These are phyloP conservation scores for Sisymbrium irio DNA, from an alignment of 345 rosid genomes.

Conservation along the genomic window DNA sequence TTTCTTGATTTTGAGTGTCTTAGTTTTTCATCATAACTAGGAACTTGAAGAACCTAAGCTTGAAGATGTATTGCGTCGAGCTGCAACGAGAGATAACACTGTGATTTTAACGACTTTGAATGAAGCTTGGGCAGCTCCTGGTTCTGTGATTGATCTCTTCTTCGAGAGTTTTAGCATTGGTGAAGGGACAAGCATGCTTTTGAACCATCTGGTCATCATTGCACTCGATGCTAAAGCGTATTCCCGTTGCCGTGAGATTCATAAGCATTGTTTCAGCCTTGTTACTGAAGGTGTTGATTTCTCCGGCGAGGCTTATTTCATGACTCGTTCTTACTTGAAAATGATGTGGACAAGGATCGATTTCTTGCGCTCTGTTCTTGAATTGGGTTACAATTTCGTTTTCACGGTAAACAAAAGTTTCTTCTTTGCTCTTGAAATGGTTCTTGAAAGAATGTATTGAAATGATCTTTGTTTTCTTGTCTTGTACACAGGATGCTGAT, in stretches of 20 bases:
- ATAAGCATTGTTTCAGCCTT: constrained; percentile 68
- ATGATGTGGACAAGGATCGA: constrained; percentile 97
- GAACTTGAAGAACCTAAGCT: constrained; percentile 46
- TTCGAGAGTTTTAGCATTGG: constrained; percentile 74
- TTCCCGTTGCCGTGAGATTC: constrained; percentile 51
- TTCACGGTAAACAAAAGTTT: constrained; percentile 76
- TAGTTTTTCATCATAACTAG: not conserved
- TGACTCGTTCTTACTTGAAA: constrained; percentile 71
- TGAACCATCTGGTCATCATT: constrained; percentile 71
- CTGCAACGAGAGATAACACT: constrained; percentile 57
- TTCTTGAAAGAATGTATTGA: not conserved
- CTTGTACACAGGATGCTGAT: constrained; percentile 91
- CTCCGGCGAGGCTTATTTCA: constrained; percentile 71
- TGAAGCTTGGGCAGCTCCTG: constrained; percentile 80
- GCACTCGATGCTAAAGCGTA: constrained; percentile 72
- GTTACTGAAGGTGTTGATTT: constrained; percentile 70
- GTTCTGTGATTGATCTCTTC: constrained; percentile 66
- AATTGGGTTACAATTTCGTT: constrained; percentile 77
- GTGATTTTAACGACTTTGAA: constrained; percentile 79
- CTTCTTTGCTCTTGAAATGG: not conserved
- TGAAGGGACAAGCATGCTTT: constrained; percentile 50
- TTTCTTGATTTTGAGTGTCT: not conserved
- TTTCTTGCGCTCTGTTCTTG: constrained; percentile 70
- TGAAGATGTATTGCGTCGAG: constrained; percentile 51
- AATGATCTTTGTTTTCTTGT: not conserved